A percentile compares a stretch with the other conserved stretches of the same genome.
These are phyloP conservation scores for Notholithocarpus densiflorus DNA, from an alignment of 306 rosid genomes.

Conservation along the genomic window DNA sequence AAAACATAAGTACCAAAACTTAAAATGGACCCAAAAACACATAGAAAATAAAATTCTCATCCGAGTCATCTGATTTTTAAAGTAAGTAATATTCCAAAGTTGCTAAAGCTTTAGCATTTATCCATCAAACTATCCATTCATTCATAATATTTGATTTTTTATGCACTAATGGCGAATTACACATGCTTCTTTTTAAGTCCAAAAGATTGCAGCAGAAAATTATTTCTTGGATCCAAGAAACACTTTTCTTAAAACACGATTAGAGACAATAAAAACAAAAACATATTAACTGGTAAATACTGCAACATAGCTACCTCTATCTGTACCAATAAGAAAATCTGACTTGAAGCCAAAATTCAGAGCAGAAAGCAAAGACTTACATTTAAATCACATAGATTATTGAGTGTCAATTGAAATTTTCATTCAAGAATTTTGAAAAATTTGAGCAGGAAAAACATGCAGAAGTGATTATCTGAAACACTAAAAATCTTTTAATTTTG, in stretches of 20 bases:
- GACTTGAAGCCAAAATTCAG: neutral
- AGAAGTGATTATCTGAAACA: neutral
- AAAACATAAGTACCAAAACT: conserved; percentile 24
- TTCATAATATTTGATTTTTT: neutral
- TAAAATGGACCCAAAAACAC: conserved; percentile 10
- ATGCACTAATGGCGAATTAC: neutral
- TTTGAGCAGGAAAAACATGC: neutral
- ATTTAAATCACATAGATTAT: conserved; percentile 3
- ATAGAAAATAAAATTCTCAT: neutral
- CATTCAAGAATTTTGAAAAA: neutral
- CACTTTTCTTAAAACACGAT: neutral
- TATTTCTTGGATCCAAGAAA: neutral
- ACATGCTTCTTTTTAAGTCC: neutral
- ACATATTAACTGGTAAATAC: neutral
- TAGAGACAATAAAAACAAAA: neutral
- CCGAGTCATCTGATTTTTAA: neutral
- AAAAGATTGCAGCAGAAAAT: neutral
- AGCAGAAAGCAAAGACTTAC: neutral
- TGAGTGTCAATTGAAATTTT: neutral
- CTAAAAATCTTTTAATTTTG: neutral
- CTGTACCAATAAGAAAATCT: neutral
- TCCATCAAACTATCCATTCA: neutral
- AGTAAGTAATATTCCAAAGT: neutral
- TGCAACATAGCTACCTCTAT: neutral
- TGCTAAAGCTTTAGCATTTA: neutral